phyloP scores from a whole-genome alignment of 345 rosid species.

The Barbarea vulgaris region DNA sequence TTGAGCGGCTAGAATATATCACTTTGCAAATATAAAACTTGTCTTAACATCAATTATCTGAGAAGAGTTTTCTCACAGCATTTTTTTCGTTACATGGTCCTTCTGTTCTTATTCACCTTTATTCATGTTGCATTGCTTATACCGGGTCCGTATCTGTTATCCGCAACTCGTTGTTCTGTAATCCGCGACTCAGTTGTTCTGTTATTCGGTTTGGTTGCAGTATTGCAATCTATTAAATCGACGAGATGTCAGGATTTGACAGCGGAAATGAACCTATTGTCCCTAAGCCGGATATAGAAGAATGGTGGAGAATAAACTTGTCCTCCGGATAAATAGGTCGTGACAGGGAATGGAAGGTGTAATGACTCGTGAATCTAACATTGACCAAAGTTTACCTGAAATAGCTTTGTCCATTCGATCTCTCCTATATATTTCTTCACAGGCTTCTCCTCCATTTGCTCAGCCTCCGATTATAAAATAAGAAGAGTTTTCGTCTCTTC shows the following conservation, averaged over 20 bases:
- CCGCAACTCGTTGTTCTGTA: background rate
- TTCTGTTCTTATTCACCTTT: background rate
- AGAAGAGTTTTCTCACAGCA: background rate
- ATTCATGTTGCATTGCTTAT: conserved; percentile 1
- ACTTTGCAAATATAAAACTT: conserved; percentile 23
- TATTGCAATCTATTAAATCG: background rate
- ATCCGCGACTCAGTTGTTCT: background rate
- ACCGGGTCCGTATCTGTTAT: background rate
- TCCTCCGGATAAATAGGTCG: conserved; percentile 2
- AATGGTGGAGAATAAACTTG: conserved; percentile 22
- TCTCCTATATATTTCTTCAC: background rate
- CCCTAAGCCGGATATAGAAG: conserved; percentile 5
- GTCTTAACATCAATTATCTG: conserved; percentile 17
- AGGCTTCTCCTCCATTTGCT: conserved; percentile 13
- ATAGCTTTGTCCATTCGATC: conserved; percentile 17
- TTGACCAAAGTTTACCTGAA: conserved; percentile 16
- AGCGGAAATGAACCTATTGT: background rate
- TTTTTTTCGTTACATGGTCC: background rate
- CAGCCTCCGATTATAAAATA: background rate
- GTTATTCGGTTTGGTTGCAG: background rate
- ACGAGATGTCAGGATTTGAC: background rate
- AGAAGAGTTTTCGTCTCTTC: conserved; percentile 4
- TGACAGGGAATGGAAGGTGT: conserved; percentile 27
- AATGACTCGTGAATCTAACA: conserved; percentile 8
- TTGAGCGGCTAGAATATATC: conserved; percentile 10